Evolutionary conservation across 208 protist genomes (phyloP), one percentile per base, ranked within the genome.

Genomic region (Trypanosoma conorhini): DNA sequence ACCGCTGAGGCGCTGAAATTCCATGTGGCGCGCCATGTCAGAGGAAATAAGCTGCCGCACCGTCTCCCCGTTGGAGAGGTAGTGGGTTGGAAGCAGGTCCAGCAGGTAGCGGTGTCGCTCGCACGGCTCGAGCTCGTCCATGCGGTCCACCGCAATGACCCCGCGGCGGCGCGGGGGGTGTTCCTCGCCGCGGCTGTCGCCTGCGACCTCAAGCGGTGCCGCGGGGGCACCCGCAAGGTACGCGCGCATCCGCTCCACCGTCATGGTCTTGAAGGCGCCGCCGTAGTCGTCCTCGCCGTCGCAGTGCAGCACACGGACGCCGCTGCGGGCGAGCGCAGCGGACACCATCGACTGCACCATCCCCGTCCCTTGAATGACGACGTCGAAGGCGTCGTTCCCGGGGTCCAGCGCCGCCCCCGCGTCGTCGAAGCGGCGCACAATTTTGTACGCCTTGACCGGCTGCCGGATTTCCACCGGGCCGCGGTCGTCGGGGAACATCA

Each of bases 401-500:
- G 30, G 17, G 7, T 85, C 79, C 31, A 95, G 61, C 5, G 81
- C 73, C 33, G 67, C 64, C 13, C 86, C 86, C 0, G 84, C 86
- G 1, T 38, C 68, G 68, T 92, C 86, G 67, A 86, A 82, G 61
- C 72, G 69, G 54, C 82, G 88, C 3, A 64, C 72, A 62, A 96
- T 86, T 40, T 80, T 83, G 74, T 92, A 96, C 64, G 79, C 83
- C 68, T 90, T 85, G 42, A 96, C 88, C 1, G 91, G 91, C 77
- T 85, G 77, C 40, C 91, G 91, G 62, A 96, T 87, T 51, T 75
- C 71, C 59, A 65, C 87, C n/a, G 91, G 91, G 1, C 91, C 91
- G 62, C 77, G 77, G 50, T 96, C 91, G 28, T 96, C 91, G 0
- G 88, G 86, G 62, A 96, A 96, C 91, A 96, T 96, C 73, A 96